Conservation (phyloP, 2,329 filamentous ascomycete species). For the Epichloe sylvatica region DNA sequence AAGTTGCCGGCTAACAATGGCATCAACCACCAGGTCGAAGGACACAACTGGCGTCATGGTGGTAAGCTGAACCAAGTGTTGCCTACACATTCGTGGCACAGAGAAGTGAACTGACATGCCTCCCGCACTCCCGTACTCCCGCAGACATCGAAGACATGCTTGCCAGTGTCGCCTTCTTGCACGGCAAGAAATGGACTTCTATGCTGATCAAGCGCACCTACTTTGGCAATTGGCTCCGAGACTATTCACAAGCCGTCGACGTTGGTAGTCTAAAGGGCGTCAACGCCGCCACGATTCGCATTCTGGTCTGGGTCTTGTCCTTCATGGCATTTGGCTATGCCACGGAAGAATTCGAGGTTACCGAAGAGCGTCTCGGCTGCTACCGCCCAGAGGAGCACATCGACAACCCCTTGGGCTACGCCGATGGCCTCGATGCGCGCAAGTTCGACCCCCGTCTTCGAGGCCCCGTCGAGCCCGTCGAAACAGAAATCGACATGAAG, state of each 20-base stretch:
- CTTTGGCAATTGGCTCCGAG: slow-evolving; percentile 77
- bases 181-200: slow-evolving; percentile 73
- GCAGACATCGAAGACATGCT: slow-evolving; percentile 70
- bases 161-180: slow-evolving; percentile 60
- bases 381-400: slow-evolving; percentile 66
- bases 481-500: slow-evolving; percentile 57
- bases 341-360: slow-evolving; percentile 77
- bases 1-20: background rate
- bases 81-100: background rate
- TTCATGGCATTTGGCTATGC: slow-evolving; percentile 75
- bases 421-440: slow-evolving; percentile 72
- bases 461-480: slow-evolving; percentile 56
- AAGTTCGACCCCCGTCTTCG: slow-evolving; percentile 68
- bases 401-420: slow-evolving; percentile 73
- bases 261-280: slow-evolving; percentile 67
- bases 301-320: slow-evolving; percentile 68
- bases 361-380: slow-evolving; percentile 62
- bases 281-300: slow-evolving; percentile 62
- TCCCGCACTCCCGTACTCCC: slow-evolving; percentile 20
- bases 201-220: slow-evolving; percentile 67
- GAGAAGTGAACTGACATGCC: background rate
- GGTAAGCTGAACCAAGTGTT: slow-evolving; percentile 22
- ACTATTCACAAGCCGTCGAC: slow-evolving; percentile 75
- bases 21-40: slow-evolving; percentile 38
- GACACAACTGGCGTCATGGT: slow-evolving; percentile 57